Evolutionary conservation across 2,329 filamentous ascomycete species (phyloP), one percentile per base, ranked within the genome.

Genomic region (Epichloe scottii): DNA sequence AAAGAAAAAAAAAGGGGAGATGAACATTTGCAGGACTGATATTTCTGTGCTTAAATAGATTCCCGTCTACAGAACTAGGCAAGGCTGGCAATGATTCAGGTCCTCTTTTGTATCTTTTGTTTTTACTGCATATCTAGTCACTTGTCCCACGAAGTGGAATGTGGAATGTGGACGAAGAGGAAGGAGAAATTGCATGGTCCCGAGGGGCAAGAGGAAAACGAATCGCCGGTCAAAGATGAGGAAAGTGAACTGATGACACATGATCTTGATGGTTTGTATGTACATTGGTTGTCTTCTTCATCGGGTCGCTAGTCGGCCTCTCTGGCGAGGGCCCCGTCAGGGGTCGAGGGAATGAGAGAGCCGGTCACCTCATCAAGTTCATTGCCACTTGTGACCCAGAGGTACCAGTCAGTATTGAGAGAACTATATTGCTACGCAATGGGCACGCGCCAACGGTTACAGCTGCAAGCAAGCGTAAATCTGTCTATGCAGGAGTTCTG

Each of bases 321-420:
- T n/a, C n/a, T 65, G 66, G 57, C 61, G 59, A 49, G 57, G 59
- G 55, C 55, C 51, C 58, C 58, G 64, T 62, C 59, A 61, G 59
- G 65, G 62, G 4, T 66, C 14, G 65, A 66, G 65, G 65, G 62
- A 67, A 67, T 67, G 59, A 64, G 63, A 67, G 30, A 66, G 52
- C 62, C 59, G 60, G 61, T 62, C 62, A 60, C 64, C 66, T 67
- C 66, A 66, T 15, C 57, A 46, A 12, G 26, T 15, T 33, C 14
- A 43, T 19, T 40, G n/a, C 17, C 30, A 10, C 30, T 30, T 30
- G 30, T 30, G 30, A 30, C 10, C 30, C 30, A 30, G 10, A 30
- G 30, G 30, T 11, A 30, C 30, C 30, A 30, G 30, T 11, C 30
- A 11, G 26, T 30, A 3, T 30, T 4, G 26, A 4, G 8, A 30